Percentiles rank a stretch among this genome's conserved stretches.
phyloP scores from a whole-genome alignment of 1,139 yeast species.

The Wickerhamomyces sp. region DNA sequence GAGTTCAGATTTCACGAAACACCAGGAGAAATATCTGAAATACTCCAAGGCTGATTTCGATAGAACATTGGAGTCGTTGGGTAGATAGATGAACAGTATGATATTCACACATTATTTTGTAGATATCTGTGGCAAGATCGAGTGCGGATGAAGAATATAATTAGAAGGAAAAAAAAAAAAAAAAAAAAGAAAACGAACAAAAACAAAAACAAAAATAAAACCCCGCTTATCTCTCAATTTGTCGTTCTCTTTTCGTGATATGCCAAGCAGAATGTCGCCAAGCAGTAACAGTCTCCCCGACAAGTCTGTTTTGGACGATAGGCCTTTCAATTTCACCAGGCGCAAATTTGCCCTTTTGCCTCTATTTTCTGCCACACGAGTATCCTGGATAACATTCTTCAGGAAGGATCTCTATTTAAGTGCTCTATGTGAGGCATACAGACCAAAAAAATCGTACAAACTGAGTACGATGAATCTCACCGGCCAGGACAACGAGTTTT shows the following conservation, averaged over 20 bases:
- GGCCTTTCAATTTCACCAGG: not conserved
- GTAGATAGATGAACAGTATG: conserved; percentile 7
- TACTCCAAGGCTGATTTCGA: conserved; percentile 64
- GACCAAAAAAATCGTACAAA: not conserved
- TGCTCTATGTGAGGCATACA: not conserved
- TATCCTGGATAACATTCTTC: not conserved
- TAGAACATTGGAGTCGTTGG: conserved; percentile 32
- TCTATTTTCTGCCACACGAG: not conserved
- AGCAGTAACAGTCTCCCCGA: no score
- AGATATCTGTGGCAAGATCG: no score
- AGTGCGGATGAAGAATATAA: no score
- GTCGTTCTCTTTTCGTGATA: no score
- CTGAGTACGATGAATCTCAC: not conserved
- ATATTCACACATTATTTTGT: no score
- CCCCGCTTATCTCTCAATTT: no score
- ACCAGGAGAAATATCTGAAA: conserved; percentile 67
- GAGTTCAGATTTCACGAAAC: conserved; percentile 67
- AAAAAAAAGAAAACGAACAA: no score
- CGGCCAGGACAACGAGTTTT: not conserved
- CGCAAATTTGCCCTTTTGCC: not conserved
- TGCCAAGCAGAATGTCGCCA: no score
- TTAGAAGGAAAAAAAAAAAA: no score
- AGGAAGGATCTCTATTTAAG: not conserved
- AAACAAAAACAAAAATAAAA: no score
- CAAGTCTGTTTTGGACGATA: no score